Evolutionary conservation across 2,329 filamentous ascomycete genomes (phyloP), one percentile per base, ranked within the genome.

Genomic region (Pseudocercospora vitis): DNA sequence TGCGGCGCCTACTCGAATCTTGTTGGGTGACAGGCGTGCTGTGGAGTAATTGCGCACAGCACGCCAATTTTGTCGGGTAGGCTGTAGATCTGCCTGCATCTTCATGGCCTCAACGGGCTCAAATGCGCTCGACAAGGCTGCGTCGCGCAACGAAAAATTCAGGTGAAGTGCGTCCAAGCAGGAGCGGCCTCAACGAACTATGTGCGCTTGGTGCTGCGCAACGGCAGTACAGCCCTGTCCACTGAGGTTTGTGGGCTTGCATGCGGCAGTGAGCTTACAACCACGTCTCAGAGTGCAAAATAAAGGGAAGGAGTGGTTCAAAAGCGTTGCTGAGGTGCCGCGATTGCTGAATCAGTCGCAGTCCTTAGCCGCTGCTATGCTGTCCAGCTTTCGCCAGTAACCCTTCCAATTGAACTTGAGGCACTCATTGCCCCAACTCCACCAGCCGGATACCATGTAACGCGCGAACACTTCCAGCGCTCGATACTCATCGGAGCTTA

Each of bases 401-500:
- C 74, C 73, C 5, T 76, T 69, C 55, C 78, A 76, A 65, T 91
- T 89, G 63, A 87, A 91, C 56, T 81, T 81, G 53, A 89, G 69
- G 7, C 82, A 85, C 63, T 92, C 84, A 61, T 91, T 79, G 2
- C 89, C 89, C 87, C 87, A 91, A 23, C 81, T 81, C 80, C 84
- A 88, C 88, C 89, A 92, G 0, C 86, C 86, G 6, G 82, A 78
- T 1, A 88, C 89, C 39, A 90, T 71, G 66, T 87, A 83, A 52
- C 89, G 78, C 1, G 88, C 86, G 72, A 92, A 94, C 1, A 91
- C 76, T 70, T 94, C 89, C n/a, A 91, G 73, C 2, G 80, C 87
- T 12, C 68, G 65, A 61, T 83, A 85, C 2, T 74, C 69, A 2
- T 65, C 59, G 0, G 64, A 48, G 21, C 68, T 26, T 2, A 74